Evolutionary conservation across 2,329 filamentous ascomycete species (phyloP).

Genomic region (Dactylonectria macrodidyma): DNA sequence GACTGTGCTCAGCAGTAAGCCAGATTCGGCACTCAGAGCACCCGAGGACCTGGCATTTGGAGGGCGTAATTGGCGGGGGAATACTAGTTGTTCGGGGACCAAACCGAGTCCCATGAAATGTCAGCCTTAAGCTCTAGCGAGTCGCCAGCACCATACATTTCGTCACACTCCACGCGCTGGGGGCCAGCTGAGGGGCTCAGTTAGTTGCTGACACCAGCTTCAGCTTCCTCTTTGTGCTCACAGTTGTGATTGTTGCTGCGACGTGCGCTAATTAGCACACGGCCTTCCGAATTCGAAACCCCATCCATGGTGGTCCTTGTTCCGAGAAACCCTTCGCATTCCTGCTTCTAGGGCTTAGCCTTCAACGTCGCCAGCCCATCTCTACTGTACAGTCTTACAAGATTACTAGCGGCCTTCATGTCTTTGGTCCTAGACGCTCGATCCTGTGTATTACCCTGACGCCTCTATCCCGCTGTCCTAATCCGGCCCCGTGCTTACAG

Average conservation of each 20-base stretch:
- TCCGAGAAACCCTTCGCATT: slow-evolving; percentile 47
- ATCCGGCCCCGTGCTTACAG: slow-evolving; percentile 66
- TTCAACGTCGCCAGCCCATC: slow-evolving; percentile 39
- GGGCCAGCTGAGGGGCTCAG: not conserved
- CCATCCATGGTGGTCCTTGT: slow-evolving; percentile 22
- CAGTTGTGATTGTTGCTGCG: not conserved
- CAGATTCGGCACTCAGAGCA: slow-evolving; percentile 23
- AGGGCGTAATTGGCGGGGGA: not conserved
- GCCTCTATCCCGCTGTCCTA: slow-evolving; percentile 29
- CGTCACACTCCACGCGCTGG: slow-evolving; percentile 17
- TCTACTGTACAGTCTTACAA: slow-evolving; percentile 51
- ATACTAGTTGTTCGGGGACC: not conserved
- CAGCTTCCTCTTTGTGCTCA: not conserved
- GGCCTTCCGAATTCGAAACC: slow-evolving; percentile 14
- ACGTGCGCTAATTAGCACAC: not conserved
- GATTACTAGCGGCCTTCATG: slow-evolving; percentile 40
- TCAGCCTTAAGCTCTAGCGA: slow-evolving; percentile 22
- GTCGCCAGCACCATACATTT: slow-evolving; percentile 1
- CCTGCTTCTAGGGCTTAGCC: slow-evolving; percentile 44
- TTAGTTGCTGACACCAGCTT: slow-evolving; percentile 22
- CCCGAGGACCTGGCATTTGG: not conserved
- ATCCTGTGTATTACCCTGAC: slow-evolving; percentile 29
- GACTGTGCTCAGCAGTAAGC: slow-evolving; percentile 29
- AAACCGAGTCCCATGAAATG: slow-evolving; percentile 18
- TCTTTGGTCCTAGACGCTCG: slow-evolving; percentile 32